Evolutionary conservation across 1,284 basidiomycete species (phyloP), one percentile per base, ranked within the genome.

Genomic region (Cryptococcus sp.): DNA sequence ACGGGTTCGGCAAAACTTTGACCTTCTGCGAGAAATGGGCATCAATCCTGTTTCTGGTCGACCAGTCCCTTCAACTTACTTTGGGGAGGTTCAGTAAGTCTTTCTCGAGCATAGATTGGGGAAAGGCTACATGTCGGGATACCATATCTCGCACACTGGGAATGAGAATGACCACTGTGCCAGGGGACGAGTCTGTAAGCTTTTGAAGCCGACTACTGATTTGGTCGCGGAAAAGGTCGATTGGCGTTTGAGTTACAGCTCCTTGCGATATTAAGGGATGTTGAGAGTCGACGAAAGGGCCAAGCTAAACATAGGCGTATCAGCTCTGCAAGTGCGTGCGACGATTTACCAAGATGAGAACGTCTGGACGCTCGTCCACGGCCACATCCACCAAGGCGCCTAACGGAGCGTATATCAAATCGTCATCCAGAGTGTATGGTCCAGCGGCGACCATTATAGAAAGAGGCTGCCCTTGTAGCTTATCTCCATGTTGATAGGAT

Each of bases 111-210:
- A 88, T 86, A 26, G 85, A 83, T 74, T 99, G 96, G 0, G 96
- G 96, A 74, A 87, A 96, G 15, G 91, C 91, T 1, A 85, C 84
- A 72, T 96, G 92, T 47, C 83, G 79, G 66, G 85, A 89, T 59
- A 93, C 78, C 17, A 95, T 74, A 71, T 99, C 95, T 38, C 87
- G 82, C 11, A 91, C 82, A 61, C 87, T 89, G 2, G 96, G 93
- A 1, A 97, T 80, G 41, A 99, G 72, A 13, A 96, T 79, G 8
- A 89, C 83, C 5, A 84, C 83, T 38, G 87, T 91, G 0, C 83
- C 83, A 0, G 89, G 87, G 0, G 84, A 87, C 0, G 79, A 74
- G 40, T 84, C 80, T 22, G 91, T 73, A 53, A 93, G 85, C 0
- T 80, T 75, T 1, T 79, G 74, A 1, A 99, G 76, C 4, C 84